Base-by-base conservation (phyloP, 2,329 filamentous ascomycete species). In the Magnaporthales sp. region DNA sequence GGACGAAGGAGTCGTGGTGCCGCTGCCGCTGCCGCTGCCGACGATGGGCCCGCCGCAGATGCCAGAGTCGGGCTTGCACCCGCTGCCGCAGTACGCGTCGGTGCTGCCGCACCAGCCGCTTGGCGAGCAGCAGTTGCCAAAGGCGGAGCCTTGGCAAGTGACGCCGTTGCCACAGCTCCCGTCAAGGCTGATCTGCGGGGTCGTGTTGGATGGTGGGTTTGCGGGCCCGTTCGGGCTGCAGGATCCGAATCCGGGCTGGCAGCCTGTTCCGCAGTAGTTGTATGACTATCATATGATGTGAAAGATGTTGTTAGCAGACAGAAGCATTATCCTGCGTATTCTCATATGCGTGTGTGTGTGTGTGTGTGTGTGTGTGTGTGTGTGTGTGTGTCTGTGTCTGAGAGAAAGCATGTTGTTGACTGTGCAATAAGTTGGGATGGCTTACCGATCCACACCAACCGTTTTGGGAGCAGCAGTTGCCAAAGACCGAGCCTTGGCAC, bases 21-120 rank as follows among this genome's bases (percentile, higher is more conserved):
- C n/a, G 32, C 19, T 2, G 32, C n/a, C 32, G 32, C 11, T 38
- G 32, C 11, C 13, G 51, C 3, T 56, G 51, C 22, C 51, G 51
- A n/a, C 7, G n/a, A 24, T 56, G 51, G 51, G 3, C 2, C 22
- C 51, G 51, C 51, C 22, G 51, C 51, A 56, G 3, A 24, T 56
- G n/a, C 51, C 51, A 24, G 8, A 56, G n/a, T 56, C 51, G 19
- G 51, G 51, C 22, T 56, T 15, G 66, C 75, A 76, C 2, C 73
- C 74, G 22, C 67, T 66, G 13, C 72, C 72, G 66, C 75, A 77
- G 62, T 76, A 74, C 7, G 69, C 70, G 26, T 69, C 66, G 26
- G 73, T 70, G 19, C 69, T 70, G 10, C 75, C 75, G 62, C 75
- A 77, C 68, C 73, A 77, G 11, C 74, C 73, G 69, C 74, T 72